These are phyloP conservation scores for Noccaea bulbosa DNA, from an alignment of 345 rosid genomes.

Conservation along the genomic window DNA sequence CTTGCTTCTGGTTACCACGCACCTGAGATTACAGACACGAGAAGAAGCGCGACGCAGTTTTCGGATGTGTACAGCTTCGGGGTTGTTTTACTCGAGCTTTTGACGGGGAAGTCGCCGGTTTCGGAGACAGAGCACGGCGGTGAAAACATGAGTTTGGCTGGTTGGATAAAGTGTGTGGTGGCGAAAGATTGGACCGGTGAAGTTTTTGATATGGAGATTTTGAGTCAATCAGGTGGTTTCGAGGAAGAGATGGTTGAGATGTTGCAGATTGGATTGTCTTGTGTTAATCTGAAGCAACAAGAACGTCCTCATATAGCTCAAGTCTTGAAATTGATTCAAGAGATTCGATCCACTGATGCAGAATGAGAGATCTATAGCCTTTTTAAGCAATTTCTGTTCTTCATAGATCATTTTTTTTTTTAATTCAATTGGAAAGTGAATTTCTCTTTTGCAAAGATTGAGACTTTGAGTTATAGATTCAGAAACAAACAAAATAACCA, in stretches of 20 bases:
- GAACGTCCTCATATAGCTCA: conserved; percentile 65
- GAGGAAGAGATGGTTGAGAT: conserved; percentile 87
- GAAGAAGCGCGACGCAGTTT: conserved; percentile 74
- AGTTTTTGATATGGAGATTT: conserved; percentile 78
- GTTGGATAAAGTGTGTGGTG: conserved; percentile 73
- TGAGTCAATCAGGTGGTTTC: conserved; percentile 53
- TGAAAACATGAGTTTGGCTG: conserved; percentile 59
- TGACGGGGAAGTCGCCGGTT: conserved; percentile 86
- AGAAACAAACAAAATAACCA: background rate
- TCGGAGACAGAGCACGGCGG: conserved; percentile 43
- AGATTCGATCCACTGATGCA: conserved; percentile 51
- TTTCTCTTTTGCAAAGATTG: conserved; percentile 7
- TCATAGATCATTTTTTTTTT: conserved; percentile 7
- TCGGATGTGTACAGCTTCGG: conserved; percentile 96
- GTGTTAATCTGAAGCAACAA: conserved; percentile 61
- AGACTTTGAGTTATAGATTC: conserved; percentile 18
- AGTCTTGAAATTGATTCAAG: conserved; percentile 63
- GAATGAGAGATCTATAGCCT: conserved; percentile 32
- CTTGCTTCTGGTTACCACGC: conserved; percentile 85
- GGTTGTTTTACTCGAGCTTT: conserved; percentile 79
- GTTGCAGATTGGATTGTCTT: conserved; percentile 79
- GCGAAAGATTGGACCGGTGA: conserved; percentile 79
- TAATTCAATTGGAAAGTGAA: conserved; percentile 25
- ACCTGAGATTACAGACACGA: conserved; percentile 89
- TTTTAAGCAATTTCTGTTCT: background rate